A percentile compares a stretch with the other conserved stretches of the same genome.
Conservation (phyloP, 495 filamentous ascomycete species). For the Tuber melanosporum region DNA sequence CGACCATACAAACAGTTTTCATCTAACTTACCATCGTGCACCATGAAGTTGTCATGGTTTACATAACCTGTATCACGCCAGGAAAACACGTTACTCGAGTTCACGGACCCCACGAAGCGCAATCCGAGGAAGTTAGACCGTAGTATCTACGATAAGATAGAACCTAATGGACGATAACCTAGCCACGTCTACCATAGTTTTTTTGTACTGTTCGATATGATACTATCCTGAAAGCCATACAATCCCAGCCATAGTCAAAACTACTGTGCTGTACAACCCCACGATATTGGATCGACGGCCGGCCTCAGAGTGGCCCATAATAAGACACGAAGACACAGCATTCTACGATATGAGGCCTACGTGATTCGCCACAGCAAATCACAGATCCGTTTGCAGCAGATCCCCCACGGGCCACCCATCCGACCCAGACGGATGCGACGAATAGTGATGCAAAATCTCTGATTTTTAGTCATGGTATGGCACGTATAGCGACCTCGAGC, state of each 20-base stretch:
- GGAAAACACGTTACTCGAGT: background rate
- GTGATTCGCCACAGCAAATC: background rate
- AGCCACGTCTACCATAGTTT: background rate
- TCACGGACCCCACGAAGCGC: background rate
- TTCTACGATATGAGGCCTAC: background rate
- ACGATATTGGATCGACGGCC: background rate
- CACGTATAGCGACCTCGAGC: background rate
- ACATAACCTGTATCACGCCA: background rate
- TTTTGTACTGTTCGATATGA: background rate
- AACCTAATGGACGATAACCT: background rate
- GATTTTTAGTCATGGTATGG: background rate
- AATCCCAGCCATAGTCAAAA: background rate
- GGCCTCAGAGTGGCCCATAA: background rate
- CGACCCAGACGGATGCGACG: background rate
- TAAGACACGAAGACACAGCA: background rate
- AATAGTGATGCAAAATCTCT: constrained; percentile 1
- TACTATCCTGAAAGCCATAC: background rate
- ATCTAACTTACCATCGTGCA: background rate
- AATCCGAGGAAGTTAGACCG: background rate
- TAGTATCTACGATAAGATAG: background rate
- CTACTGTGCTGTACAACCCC: background rate
- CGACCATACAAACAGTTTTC: background rate
- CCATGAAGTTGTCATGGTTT: background rate
- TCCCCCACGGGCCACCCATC: background rate
- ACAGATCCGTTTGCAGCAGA: constrained; percentile 4